These are phyloP conservation scores for Yarrowia sp. DNA, from an alignment of 805 yeast species.

Conservation along the genomic window DNA sequence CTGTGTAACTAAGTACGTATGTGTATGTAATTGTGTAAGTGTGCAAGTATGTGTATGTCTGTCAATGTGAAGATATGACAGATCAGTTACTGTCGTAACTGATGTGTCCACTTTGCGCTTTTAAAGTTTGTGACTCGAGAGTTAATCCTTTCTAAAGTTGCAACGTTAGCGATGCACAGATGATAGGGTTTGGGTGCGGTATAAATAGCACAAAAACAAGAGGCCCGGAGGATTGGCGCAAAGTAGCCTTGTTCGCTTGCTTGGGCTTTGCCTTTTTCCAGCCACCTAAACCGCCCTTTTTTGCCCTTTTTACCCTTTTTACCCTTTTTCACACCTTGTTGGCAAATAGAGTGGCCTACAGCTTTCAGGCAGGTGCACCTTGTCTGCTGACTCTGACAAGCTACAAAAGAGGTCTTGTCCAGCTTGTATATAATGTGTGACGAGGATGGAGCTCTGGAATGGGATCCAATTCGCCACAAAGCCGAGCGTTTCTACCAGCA, in stretches of 20 bases:
- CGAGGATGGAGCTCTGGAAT: neutral
- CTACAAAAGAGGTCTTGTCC: conserved; percentile 2
- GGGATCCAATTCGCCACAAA: no score
- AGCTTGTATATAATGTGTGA: conserved; percentile 16
- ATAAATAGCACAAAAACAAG: neutral
- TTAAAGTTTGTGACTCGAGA: neutral
- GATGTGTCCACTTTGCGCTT: no score
- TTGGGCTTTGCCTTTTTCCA: conserved; percentile 4
- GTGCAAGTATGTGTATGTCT: no score
- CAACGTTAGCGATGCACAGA: conserved; percentile 21
- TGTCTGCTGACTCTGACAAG: conserved; percentile 11
- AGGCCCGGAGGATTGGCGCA: neutral
- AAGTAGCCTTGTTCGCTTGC: neutral
- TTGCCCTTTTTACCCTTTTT: conserved; percentile 3
- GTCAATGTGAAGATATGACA: no score
- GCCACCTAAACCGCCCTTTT: no score
- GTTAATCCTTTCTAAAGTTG: conserved; percentile 10
- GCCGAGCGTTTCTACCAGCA: no score
- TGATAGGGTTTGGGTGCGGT: neutral
- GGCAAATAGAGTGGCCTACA: conserved; percentile 17
- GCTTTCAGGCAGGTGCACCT: conserved; percentile 23
- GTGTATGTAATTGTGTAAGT: no score
- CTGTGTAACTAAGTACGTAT: no score
- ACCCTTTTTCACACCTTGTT: neutral
- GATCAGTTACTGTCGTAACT: no score